Evolutionary conservation across 1,139 yeast genomes (phyloP), one percentile per base, ranked within the genome.

Genomic region (Yamadazyma friedrichii): DNA sequence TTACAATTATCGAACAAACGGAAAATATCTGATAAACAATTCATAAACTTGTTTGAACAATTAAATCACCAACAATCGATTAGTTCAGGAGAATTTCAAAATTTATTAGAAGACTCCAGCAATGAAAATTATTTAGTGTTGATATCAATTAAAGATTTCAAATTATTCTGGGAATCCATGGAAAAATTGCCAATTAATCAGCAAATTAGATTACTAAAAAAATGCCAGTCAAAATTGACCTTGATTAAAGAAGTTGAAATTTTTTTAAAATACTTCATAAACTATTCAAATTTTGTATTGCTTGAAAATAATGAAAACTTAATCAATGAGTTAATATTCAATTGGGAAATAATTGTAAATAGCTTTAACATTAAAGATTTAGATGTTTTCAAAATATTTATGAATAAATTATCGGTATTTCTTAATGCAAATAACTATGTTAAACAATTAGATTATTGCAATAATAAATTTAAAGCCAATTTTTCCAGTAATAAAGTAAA

Each of bases 1-100:
- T 43, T 58, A 8, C 44, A 40, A 15, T 43, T 48, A n/a, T 42
- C 56, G 6, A 44, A 51, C 25, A 43, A 39, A 22, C 38, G 54
- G 28, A 50, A 47, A 31, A 41, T 54, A 1, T 26, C 54, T 0
- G 48, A 48, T 30, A 47, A 49, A 35, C 51, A 47, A 15, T 60
- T 61, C 41, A 33, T 53, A 2, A 45, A 47, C 6, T 41, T 61
- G 15, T 59, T 48, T 43, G 44, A 47, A 17, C 58, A 59, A 41
- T 44, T 59, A 13, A 45, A 50, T 34, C 42, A 44, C 12, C 33
- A 39, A 27, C 15, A 24, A 2, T 44, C 52, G 1, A 43, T 59
- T 0, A 35, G 43, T 6, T 45, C 46, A 8, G 41, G 44, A 22
- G 56, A 57, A 20, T 57, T 51, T 40, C 36, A 43, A 11, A 44